Evolutionary conservation across 2,329 filamentous ascomycete genomes (phyloP), one percentile per base, ranked within the genome.

Genomic region (Magnaporthiopsis rhizophila): DNA sequence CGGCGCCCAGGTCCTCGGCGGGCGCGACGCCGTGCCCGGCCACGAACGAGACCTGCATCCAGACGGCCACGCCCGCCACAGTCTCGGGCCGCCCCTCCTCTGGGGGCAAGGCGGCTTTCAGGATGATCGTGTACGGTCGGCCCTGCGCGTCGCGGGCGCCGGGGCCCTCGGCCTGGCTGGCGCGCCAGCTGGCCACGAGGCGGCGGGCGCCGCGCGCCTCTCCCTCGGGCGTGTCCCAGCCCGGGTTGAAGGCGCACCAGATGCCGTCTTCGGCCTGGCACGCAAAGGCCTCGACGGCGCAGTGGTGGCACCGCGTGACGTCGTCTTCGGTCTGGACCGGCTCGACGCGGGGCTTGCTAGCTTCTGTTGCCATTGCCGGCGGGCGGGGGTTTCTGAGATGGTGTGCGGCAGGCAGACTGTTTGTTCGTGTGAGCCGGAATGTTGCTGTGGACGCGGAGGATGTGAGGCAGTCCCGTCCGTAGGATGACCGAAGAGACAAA

Each of bases 41-140:
- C 0, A 84, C 77, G 8, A 75, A 71, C 0, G 83, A 85, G 0
- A 75, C 71, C 67, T 86, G 84, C 11, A 75, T 69, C 84, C 84
- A 87, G 64, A 85, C 80, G 3, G 84, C 82, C 34, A 82, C 65
- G 21, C 84, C 84, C 12, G 75, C 83, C n/a, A 85, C 74, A 8
- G 45, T 53, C 45, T 53, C 45, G 18, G 50, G 26, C 30, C 26
- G 11, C 28, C 15, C 50, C 30, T 5, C 32, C 18, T 11, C 67
- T 63, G 57, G 72, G 72, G 32, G 36, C 13, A 84, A 60, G 0
- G 80, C 84, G 1, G 83, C 84, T 66, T 85, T 85, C 66, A 86
- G 74, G 66, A 82, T 85, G 1, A 85, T 64, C 0, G 78, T 80
- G 69, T 83, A 84, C 1, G 76, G 75, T 11, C 78, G 69, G n/a